phyloP scores from a whole-genome alignment of 257 asterid genomes.

The Buddleja alternifolia region DNA sequence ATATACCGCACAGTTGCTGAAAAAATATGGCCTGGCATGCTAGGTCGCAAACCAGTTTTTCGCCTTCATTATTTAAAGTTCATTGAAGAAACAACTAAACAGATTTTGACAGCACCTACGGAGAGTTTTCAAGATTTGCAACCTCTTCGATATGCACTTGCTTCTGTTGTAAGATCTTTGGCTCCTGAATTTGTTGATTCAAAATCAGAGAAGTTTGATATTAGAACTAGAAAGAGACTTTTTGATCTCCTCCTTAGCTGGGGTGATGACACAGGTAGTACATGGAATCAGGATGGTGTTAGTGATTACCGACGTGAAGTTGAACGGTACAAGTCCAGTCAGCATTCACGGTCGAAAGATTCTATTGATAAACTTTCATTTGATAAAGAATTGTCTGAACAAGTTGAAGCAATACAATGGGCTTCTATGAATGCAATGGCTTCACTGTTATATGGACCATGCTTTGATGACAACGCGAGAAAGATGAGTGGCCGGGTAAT shows the following conservation, averaged over 20 bases:
- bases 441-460: slow-evolving; percentile 91
- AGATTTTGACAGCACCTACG: slow-evolving; percentile 65
- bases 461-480: slow-evolving; percentile 98
- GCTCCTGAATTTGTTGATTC: slow-evolving; percentile 99
- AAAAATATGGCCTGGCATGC: slow-evolving; percentile 98
- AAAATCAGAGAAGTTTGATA: slow-evolving; percentile 91
- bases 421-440: slow-evolving; percentile 99
- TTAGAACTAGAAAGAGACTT: slow-evolving; percentile 88
- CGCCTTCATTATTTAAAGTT: slow-evolving; percentile 97
- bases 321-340: slow-evolving; percentile 95
- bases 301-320: slow-evolving; percentile 98
- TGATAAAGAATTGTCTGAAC: slow-evolving; percentile 92
- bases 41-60: slow-evolving; percentile 88
- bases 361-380: slow-evolving; percentile 92
- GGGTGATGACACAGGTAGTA: slow-evolving; percentile 89
- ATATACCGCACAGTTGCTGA: slow-evolving; percentile 92
- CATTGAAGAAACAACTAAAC: slow-evolving; percentile 89
- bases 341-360: slow-evolving; percentile 94
- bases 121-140: slow-evolving; percentile 95
- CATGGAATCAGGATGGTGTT: slow-evolving; percentile 95
- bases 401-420: slow-evolving; percentile 99
- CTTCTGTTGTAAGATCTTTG: slow-evolving; percentile 89
- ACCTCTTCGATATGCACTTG: slow-evolving; percentile 91
- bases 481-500: slow-evolving; percentile 99
- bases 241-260: slow-evolving; percentile 94